Conservation (phyloP, 768 basidiomycete genomes). For the Phanerodontia chrysosporium region DNA sequence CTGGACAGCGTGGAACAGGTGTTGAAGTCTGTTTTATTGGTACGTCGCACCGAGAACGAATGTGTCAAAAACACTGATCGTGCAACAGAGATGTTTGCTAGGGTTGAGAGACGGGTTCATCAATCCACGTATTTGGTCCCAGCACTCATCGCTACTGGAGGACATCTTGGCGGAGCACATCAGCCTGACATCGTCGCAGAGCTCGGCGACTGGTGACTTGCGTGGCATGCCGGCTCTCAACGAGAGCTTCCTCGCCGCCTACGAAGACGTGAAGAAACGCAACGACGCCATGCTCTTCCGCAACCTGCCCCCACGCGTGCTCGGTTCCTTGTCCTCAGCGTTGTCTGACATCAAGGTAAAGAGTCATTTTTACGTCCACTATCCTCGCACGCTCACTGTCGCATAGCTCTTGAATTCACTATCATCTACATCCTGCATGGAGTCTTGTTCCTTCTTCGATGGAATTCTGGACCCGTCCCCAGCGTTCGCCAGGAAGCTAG, state of each 20-base stretch:
- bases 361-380: not conserved
- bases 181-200: slow-evolving; percentile 22
- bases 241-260: slow-evolving; percentile 49
- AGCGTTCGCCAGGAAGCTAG: slow-evolving; percentile 62
- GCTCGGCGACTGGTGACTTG: slow-evolving; percentile 28
- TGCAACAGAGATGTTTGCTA: slow-evolving; percentile 61
- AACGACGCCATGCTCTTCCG: slow-evolving; percentile 81
- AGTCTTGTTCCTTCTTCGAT: slow-evolving; percentile 54
- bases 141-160: slow-evolving; percentile 43
- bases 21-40: slow-evolving; percentile 59
- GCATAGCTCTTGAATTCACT: slow-evolving; percentile 74
- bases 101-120: slow-evolving; percentile 71
- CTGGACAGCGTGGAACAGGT: slow-evolving; percentile 49
- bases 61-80: not conserved
- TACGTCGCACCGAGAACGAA: slow-evolving; percentile 25
- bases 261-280: slow-evolving; percentile 66
- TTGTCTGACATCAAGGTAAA: slow-evolving; percentile 49
- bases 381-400: not conserved
- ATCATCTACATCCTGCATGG: slow-evolving; percentile 58
- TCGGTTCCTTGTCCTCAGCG: slow-evolving; percentile 57
- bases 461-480: slow-evolving; percentile 33
- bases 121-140: slow-evolving; percentile 64
- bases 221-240: slow-evolving; percentile 38
- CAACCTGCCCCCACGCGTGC: slow-evolving; percentile 56
- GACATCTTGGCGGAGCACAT: slow-evolving; percentile 44